Percentiles rank a stretch among this genome's conserved stretches.
These are phyloP conservation scores for Hansenula lynferdii DNA, from an alignment of 1,139 yeast species.

Conservation along the genomic window DNA sequence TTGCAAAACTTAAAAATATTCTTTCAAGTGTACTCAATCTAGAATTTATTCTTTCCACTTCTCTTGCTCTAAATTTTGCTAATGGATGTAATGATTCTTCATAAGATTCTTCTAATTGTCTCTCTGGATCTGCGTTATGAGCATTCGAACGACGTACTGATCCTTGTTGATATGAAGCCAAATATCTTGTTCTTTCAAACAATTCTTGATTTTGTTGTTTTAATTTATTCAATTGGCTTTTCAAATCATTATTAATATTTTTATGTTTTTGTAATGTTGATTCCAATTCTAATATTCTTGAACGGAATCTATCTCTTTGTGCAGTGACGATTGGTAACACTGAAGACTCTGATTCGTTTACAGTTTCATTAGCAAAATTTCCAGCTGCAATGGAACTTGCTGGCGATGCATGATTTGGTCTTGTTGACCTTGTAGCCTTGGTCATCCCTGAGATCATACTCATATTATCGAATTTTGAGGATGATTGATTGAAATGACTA, in stretches of 20 bases:
- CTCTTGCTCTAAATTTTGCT: conserved; percentile 75
- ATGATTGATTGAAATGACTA: conserved; percentile 34
- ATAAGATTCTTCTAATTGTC: conserved; percentile 57
- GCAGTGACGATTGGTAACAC: conserved; percentile 87
- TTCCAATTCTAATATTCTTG: conserved; percentile 76
- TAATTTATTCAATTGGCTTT: conserved; percentile 57
- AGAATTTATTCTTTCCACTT: conserved; percentile 70
- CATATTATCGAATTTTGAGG: conserved; percentile 54
- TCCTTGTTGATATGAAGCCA: conserved; percentile 47
- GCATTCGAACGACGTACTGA: conserved; percentile 17
- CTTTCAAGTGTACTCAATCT: conserved; percentile 75
- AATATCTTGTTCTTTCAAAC: conserved; percentile 75
- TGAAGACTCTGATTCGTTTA: conserved; percentile 27
- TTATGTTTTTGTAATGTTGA: conserved; percentile 66
- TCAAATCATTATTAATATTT: conserved; percentile 50
- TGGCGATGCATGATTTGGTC: conserved; percentile 31
- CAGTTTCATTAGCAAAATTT: conserved; percentile 25
- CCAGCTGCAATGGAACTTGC: conserved; percentile 48
- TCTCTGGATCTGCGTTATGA: conserved; percentile 43
- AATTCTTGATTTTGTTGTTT: conserved; percentile 74
- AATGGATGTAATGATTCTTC: conserved; percentile 81
- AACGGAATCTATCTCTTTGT: conserved; percentile 89
- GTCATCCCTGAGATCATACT: conserved; percentile 62
- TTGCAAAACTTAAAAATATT: conserved; percentile 67
- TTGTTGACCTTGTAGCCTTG: conserved; percentile 27